A percentile compares a stretch with the other conserved stretches of the same genome.
Evolutionary conservation across 345 rosid species (phyloP).

Genomic region (Hibiscus trionum): DNA sequence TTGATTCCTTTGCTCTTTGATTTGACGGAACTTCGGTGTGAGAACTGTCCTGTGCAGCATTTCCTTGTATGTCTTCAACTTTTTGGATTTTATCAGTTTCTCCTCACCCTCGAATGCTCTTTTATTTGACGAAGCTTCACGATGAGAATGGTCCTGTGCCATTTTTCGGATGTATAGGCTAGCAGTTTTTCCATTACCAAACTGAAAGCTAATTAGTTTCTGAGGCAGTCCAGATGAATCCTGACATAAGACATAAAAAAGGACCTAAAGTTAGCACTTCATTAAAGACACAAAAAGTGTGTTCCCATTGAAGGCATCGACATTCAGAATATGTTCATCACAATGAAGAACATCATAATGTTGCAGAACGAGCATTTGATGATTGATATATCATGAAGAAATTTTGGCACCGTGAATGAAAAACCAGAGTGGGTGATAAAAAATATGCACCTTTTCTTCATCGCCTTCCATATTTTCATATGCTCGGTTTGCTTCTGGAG

Average conservation of each 20-base stretch:
- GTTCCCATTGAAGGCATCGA: neutral
- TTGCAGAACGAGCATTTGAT: neutral
- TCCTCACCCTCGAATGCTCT: slow-evolving; percentile 30
- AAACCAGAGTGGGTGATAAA: neutral
- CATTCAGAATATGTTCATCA: neutral
- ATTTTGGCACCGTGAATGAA: neutral
- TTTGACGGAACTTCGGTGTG: slow-evolving; percentile 15
- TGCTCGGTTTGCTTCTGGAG: slow-evolving; percentile 54
- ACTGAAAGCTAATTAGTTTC: slow-evolving; percentile 36
- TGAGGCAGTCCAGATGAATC: slow-evolving; percentile 58
- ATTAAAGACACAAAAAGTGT: neutral
- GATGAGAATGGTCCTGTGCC: slow-evolving; percentile 18
- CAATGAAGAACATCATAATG: neutral
- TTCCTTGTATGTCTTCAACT: slow-evolving; percentile 25
- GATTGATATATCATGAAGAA: neutral
- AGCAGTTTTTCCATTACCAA: slow-evolving; percentile 28
- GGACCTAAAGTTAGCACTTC: neutral
- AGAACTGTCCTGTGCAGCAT: slow-evolving; percentile 23
- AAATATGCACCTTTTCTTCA: slow-evolving; percentile 39
- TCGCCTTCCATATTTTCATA: slow-evolving; percentile 46
- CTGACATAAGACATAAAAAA: slow-evolving; percentile 27
- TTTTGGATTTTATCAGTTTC: slow-evolving; percentile 29
- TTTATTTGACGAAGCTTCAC: slow-evolving; percentile 27
- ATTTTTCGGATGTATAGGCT: slow-evolving; percentile 51
- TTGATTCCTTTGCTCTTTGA: slow-evolving; percentile 35